A percentile compares a stretch with the other conserved stretches of the same genome.
Evolutionary conservation across 257 asterid genomes (phyloP).

Genomic region (Solanum peruvianum): DNA sequence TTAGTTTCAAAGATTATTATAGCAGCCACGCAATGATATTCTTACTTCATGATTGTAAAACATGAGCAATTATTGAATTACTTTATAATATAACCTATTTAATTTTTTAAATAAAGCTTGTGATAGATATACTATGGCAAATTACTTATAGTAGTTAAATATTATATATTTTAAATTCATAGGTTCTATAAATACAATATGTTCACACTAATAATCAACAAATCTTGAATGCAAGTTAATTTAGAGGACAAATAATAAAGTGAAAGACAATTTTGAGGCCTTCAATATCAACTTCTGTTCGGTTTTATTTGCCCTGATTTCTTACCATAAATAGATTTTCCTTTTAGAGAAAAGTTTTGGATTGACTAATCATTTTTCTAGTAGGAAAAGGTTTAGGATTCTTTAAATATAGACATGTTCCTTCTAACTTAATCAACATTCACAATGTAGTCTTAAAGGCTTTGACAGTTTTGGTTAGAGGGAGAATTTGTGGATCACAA

Average conservation of each 20-base stretch:
- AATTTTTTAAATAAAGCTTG: neutral
- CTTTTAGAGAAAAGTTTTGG: too few species aligned
- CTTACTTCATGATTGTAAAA: neutral
- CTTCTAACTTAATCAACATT: too few species aligned
- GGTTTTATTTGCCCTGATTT: too few species aligned
- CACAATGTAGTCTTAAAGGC: too few species aligned
- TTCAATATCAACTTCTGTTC: neutral
- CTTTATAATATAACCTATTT: neutral
- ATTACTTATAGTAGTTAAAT: neutral
- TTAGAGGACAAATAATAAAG: too few species aligned
- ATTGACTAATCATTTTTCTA: too few species aligned
- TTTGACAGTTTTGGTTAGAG: too few species aligned
- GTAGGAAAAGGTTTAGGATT: too few species aligned
- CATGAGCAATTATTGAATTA: neutral
- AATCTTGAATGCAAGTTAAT: neutral
- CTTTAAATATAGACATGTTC: too few species aligned
- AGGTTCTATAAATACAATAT: neutral
- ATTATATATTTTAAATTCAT: neutral
- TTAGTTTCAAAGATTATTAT: neutral
- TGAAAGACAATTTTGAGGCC: neutral
- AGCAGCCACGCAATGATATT: neutral
- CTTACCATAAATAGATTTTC: too few species aligned
- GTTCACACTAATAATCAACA: neutral
- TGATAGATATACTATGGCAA: neutral
- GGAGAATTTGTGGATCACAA: too few species aligned